These are phyloP conservation scores for Graphiopsis chlorocephala DNA, from an alignment of 2,329 filamentous ascomycete species.

Conservation along the genomic window DNA sequence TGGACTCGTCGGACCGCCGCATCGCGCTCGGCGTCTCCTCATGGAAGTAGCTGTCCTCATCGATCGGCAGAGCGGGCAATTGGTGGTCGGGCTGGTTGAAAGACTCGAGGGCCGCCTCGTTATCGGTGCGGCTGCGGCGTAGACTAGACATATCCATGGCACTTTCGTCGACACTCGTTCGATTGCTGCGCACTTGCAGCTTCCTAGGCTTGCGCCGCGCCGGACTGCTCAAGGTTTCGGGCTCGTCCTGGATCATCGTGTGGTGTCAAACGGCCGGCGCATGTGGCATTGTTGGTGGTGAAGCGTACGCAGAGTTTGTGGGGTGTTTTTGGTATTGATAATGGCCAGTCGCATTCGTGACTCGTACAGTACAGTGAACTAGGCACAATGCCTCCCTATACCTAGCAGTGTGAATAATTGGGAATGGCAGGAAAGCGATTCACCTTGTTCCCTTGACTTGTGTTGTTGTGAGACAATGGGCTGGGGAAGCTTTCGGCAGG, in stretches of 20 bases:
- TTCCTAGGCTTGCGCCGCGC: constrained; percentile 22
- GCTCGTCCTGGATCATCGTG: constrained; percentile 9
- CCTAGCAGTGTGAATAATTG: neutral
- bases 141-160: constrained; percentile 10
- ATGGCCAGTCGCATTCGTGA: neutral
- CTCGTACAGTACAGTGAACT: neutral
- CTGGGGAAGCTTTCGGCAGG: constrained; percentile 6
- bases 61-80: constrained; percentile 40
- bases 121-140: constrained; percentile 1
- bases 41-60: constrained; percentile 40
- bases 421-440: neutral
- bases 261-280: neutral
- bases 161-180: constrained; percentile 20
- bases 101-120: neutral
- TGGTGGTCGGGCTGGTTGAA: constrained; percentile 28
- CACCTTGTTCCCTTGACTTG: neutral
- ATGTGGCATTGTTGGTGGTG: neutral
- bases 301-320: neutral
- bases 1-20: constrained; percentile 24
- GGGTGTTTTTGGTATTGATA: neutral
- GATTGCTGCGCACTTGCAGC: constrained; percentile 19
- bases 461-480: constrained; percentile 7
- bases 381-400: neutral
- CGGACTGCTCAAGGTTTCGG: constrained; percentile 10
- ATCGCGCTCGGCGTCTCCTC: constrained; percentile 17